Evolutionary conservation across 192 early-diverging fungal species (phyloP).

Genomic region (Gaertneriomyces sp.): DNA sequence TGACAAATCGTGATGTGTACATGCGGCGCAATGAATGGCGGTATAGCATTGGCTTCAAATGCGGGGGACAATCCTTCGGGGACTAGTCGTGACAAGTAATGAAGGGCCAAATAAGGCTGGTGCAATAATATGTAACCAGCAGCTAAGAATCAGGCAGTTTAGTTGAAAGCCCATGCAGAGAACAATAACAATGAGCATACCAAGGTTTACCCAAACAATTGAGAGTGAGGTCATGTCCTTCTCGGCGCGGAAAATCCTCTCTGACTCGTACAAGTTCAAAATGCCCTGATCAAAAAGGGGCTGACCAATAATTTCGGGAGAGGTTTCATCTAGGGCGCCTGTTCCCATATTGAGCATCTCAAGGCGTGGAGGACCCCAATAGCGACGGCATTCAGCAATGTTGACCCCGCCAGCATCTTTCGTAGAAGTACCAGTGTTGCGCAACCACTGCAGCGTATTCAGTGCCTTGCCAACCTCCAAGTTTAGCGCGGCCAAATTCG

Average conservation of each 20-base stretch:
- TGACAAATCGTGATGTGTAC: conserved; percentile 37
- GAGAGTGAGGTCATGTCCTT: conserved; percentile 30
- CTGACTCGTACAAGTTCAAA: conserved; percentile 26
- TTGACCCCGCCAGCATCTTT: conserved; percentile 5
- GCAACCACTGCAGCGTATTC: conserved; percentile 42
- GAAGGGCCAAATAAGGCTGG: conserved; percentile 36
- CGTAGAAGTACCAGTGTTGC: conserved; percentile 24
- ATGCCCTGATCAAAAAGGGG: conserved; percentile 33
- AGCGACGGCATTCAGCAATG: conserved; percentile 18
- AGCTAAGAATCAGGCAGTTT: conserved; percentile 31
- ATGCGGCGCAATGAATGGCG: conserved; percentile 30
- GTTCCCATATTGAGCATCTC: conserved; percentile 36
- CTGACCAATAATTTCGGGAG: conserved; percentile 32
- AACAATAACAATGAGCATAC: conserved; percentile 21
- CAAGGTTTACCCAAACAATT: conserved; percentile 32
- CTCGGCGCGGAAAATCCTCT: conserved; percentile 16
- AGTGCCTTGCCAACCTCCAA: conserved; percentile 33
- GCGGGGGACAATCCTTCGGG: conserved; percentile 8
- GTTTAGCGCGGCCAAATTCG: conserved; percentile 27
- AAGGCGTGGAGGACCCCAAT: conserved; percentile 27
- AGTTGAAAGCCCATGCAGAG: background rate
- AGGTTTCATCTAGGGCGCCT: conserved; percentile 36
- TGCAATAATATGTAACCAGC: conserved; percentile 31
- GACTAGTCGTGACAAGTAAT: conserved; percentile 29
- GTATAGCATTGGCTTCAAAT: conserved; percentile 11